These are phyloP conservation scores for Citrus sp. DNA, from an alignment of 345 rosid species.

Conservation along the genomic window DNA sequence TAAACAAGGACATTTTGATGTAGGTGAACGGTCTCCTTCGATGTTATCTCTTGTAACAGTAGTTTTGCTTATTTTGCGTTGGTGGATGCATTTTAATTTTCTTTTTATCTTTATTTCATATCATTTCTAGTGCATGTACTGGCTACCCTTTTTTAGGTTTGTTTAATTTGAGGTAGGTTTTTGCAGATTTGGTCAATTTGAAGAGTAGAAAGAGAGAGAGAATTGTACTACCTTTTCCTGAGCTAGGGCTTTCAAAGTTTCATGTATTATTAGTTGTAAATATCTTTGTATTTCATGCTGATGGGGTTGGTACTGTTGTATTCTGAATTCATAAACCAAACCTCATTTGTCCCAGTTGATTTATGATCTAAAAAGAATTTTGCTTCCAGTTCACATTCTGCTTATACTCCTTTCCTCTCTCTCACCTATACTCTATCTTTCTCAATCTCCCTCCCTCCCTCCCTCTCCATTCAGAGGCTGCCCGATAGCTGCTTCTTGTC, in stretches of 20 bases:
- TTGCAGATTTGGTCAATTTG: slow-evolving; percentile 23
- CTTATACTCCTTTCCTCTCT: background rate
- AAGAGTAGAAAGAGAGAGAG: slow-evolving; percentile 12
- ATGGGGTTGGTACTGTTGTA: slow-evolving; percentile 1
- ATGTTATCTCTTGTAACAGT: slow-evolving; percentile 14
- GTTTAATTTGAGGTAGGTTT: slow-evolving; percentile 9
- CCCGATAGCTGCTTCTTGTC: background rate
- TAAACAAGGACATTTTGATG: slow-evolving; percentile 23
- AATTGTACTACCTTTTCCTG: background rate
- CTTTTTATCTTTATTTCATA: background rate
- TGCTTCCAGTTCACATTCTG: background rate
- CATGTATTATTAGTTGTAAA: slow-evolving; percentile 22
- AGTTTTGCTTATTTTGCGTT: slow-evolving; percentile 15
- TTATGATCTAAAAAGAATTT: background rate
- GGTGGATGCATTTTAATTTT: slow-evolving; percentile 19
- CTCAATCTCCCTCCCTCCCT: background rate
- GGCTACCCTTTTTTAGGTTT: slow-evolving; percentile 12
- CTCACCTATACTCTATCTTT: background rate
- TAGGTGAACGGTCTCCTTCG: slow-evolving; percentile 13
- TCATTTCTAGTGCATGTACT: slow-evolving; percentile 7
- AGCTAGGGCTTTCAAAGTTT: background rate
- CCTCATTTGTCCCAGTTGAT: background rate
- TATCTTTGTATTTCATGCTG: slow-evolving; percentile 24
- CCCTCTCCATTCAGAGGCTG: background rate
- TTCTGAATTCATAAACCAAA: background rate